phyloP scores from a whole-genome alignment of 2,329 filamentous ascomycete genomes.

The Beauveria pseudobassiana region DNA sequence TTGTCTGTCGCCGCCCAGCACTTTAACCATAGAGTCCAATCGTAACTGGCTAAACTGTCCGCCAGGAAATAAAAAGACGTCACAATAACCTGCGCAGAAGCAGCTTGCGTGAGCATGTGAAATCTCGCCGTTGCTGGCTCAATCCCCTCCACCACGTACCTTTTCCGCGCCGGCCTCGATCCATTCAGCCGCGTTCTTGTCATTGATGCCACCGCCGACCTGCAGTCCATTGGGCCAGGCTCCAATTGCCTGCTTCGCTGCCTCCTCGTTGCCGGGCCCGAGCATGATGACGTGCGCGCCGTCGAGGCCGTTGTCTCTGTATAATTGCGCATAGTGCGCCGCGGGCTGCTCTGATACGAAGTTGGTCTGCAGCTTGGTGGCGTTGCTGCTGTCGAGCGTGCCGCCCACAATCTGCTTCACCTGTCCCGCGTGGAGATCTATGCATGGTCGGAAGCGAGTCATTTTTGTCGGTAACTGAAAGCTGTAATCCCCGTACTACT shows the following conservation, averaged over 20 bases:
- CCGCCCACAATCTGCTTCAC: slow-evolving; percentile 99
- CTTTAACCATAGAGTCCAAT: slow-evolving; percentile 64
- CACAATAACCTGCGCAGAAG: slow-evolving; percentile 71
- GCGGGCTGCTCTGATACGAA: slow-evolving; percentile 81
- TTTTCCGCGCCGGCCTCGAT: slow-evolving; percentile 82
- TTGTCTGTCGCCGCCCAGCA: slow-evolving; percentile 64
- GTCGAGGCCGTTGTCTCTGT: slow-evolving; percentile 62
- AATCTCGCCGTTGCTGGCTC: not conserved
- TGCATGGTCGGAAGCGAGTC: slow-evolving; percentile 93
- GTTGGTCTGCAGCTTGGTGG: slow-evolving; percentile 73
- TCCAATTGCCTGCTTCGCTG: slow-evolving; percentile 66
- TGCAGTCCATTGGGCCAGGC: slow-evolving; percentile 79
- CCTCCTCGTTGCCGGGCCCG: slow-evolving; percentile 75
- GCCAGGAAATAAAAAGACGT: slow-evolving; percentile 88
- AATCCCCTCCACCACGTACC: slow-evolving; percentile 40
- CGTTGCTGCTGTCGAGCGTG: slow-evolving; percentile 61
- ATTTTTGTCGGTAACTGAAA: slow-evolving; percentile 38
- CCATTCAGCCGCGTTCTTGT: slow-evolving; percentile 78
- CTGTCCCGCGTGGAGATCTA: slow-evolving; percentile 93
- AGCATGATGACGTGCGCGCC: slow-evolving; percentile 97
- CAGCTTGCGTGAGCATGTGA: not conserved
- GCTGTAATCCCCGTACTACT: not conserved
- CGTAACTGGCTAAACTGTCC: slow-evolving; percentile 73
- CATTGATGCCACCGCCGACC: slow-evolving; percentile 87
- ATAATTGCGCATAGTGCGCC: slow-evolving; percentile 72